These are phyloP conservation scores for Nasturtium officinale DNA, from an alignment of 345 rosid genomes.

Conservation along the genomic window DNA sequence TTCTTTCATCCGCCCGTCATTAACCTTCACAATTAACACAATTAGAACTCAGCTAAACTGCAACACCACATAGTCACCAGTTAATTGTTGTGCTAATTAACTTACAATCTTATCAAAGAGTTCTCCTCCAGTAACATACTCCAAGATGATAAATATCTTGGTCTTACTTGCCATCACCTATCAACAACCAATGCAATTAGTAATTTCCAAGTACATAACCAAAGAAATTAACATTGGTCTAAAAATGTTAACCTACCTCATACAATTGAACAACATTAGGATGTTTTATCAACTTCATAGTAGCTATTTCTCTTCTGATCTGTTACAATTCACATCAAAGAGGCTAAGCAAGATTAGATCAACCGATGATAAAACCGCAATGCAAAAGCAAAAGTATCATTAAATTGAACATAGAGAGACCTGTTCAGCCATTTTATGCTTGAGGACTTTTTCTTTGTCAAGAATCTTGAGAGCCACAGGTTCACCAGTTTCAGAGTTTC, in stretches of 20 bases:
- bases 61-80: not conserved
- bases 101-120: conserved; percentile 83
- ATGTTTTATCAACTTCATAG: conserved; percentile 93
- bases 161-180: conserved; percentile 82
- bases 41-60: not conserved
- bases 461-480: conserved; percentile 94
- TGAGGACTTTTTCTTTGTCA: conserved; percentile 94
- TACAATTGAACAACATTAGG: conserved; percentile 83
- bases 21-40: conserved; percentile 55
- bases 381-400: not conserved
- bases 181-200: conserved; percentile 6
- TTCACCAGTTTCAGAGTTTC: conserved; percentile 81
- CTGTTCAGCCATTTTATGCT: conserved; percentile 98
- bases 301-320: conserved; percentile 90
- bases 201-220: not conserved
- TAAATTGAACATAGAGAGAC: conserved; percentile 40
- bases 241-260: conserved; percentile 54
- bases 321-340: conserved; percentile 43
- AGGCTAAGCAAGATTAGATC: conserved; percentile 1
- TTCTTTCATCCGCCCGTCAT: conserved; percentile 90
- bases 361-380: not conserved
- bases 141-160: conserved; percentile 69
- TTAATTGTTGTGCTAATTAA: not conserved
- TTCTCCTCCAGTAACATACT: conserved; percentile 81
- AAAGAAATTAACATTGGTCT: not conserved